A percentile compares a stretch with the other conserved stretches of the same genome.
These are phyloP conservation scores for Trematosphaeria pertusa DNA, from an alignment of 2,329 filamentous ascomycete genomes.

Conservation along the genomic window DNA sequence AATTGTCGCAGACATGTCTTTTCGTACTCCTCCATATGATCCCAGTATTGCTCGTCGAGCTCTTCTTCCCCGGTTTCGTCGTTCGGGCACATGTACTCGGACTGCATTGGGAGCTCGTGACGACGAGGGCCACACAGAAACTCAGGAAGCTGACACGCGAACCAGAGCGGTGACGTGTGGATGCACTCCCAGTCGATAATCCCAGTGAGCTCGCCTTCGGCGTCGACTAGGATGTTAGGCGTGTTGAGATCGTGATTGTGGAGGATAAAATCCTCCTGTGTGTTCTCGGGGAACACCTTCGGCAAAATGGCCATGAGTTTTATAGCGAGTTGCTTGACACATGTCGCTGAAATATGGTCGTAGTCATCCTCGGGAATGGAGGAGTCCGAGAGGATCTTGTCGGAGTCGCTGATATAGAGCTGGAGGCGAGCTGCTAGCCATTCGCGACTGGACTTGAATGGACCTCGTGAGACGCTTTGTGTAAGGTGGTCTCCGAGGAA, in stretches of 20 bases:
- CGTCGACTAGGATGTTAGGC: slow-evolving; percentile 18
- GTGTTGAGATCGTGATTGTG: slow-evolving; percentile 12
- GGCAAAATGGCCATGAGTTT: not conserved
- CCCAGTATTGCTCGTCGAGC: slow-evolving; percentile 4
- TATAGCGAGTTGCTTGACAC: not conserved
- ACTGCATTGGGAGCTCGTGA: not conserved
- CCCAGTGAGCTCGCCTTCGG: slow-evolving; percentile 8
- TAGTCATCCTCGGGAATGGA: too few relatives aligned
- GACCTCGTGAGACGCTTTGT: slow-evolving; percentile 4
- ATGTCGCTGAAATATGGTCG: not conserved
- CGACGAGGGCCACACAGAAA: too few relatives aligned
- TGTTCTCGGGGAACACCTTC: slow-evolving; percentile 1
- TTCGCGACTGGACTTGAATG: slow-evolving; percentile 12
- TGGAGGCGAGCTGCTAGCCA: slow-evolving; percentile 11
- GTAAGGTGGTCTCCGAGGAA: slow-evolving; percentile 7
- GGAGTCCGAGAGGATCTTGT: too few relatives aligned
- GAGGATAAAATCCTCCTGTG: slow-evolving; percentile 8
- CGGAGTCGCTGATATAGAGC: slow-evolving; percentile 1
- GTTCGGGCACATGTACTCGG: not conserved
- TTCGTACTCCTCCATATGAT: slow-evolving; percentile 12
- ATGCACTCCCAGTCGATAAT: slow-evolving; percentile 25
- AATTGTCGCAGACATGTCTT: slow-evolving; percentile 12
- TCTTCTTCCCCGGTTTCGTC: not conserved
- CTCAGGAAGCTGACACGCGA: slow-evolving; percentile 16
- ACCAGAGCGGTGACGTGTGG: slow-evolving; percentile 13